Evolutionary conservation across 805 yeast species (phyloP).

Genomic region (Ogataea paradorogensis): DNA sequence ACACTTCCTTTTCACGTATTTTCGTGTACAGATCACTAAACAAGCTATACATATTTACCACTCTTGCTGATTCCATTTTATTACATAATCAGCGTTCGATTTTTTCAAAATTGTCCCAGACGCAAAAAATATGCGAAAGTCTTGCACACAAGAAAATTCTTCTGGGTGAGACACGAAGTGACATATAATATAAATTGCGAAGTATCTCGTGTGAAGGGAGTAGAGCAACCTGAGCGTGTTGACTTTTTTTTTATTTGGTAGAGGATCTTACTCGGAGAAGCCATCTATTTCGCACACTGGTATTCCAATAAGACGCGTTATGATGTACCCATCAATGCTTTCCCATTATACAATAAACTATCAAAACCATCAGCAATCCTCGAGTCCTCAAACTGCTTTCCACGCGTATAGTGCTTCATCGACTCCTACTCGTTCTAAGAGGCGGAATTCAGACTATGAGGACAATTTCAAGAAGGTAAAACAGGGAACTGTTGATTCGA

Average conservation of each 20-base stretch:
- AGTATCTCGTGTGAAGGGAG: conserved; percentile 6
- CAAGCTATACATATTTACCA: too few species aligned
- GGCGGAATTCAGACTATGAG: conserved; percentile 36
- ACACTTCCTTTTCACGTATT: too few species aligned
- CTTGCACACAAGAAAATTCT: not conserved
- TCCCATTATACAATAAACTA: conserved; percentile 17
- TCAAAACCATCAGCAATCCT: conserved; percentile 5
- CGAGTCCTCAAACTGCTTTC: conserved; percentile 12
- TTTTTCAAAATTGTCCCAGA: conserved; percentile 1
- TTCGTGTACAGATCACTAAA: too few species aligned
- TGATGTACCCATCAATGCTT: conserved; percentile 23
- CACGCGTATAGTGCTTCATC: conserved; percentile 15
- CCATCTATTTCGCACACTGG: not conserved
- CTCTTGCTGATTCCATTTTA: too few species aligned
- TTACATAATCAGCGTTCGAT: too few species aligned
- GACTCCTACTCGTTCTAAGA: conserved; percentile 31
- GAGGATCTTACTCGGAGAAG: not conserved
- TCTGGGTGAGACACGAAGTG: conserved; percentile 10
- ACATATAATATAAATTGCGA: conserved; percentile 7
- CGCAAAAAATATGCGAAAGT: conserved; percentile 1
- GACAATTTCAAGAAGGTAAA: conserved; percentile 32
- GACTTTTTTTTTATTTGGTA: not conserved
- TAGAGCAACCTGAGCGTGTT: conserved; percentile 2
- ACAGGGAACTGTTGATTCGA: conserved; percentile 16
- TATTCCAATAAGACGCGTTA: not conserved